Conservation (phyloP, 1,284 basidiomycete species). For the Phellopilus nigrolimitatus region DNA sequence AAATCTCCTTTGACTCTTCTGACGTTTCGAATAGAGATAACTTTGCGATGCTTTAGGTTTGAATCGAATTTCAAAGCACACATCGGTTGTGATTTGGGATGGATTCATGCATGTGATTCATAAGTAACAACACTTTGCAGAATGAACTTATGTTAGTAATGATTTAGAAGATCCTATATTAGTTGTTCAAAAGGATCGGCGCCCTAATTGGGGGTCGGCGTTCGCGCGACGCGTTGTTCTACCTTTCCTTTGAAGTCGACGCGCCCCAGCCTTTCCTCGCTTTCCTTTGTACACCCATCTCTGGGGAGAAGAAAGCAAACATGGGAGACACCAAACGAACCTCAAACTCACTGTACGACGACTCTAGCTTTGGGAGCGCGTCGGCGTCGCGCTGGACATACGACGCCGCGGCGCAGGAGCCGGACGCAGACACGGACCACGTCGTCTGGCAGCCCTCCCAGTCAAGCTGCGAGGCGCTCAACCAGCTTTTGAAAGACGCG, state of each 20-base stretch:
- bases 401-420: slow-evolving; percentile 1
- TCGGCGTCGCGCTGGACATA: slow-evolving; percentile 3
- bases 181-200: neutral
- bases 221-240: neutral
- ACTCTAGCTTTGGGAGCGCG: neutral
- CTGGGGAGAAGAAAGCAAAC: neutral
- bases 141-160: no score
- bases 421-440: slow-evolving; percentile 5
- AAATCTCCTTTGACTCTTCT: no score
- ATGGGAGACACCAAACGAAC: neutral
- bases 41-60: no score
- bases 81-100: no score
- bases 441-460: slow-evolving; percentile 18
- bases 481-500: slow-evolving; percentile 11
- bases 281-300: neutral
- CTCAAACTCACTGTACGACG: neutral
- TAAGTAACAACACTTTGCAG: no score
- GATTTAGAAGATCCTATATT: no score
- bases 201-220: neutral
- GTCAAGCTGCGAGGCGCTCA: slow-evolving; percentile 9
- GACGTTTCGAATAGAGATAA: no score
- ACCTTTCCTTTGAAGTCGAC: neutral
- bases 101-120: no score
- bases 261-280: neutral
- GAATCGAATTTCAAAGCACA: no score